Percentiles rank a stretch among this genome's conserved stretches.
Conservation (phyloP, 2,329 filamentous ascomycete species). For the Drechslerella coelobrocha region DNA sequence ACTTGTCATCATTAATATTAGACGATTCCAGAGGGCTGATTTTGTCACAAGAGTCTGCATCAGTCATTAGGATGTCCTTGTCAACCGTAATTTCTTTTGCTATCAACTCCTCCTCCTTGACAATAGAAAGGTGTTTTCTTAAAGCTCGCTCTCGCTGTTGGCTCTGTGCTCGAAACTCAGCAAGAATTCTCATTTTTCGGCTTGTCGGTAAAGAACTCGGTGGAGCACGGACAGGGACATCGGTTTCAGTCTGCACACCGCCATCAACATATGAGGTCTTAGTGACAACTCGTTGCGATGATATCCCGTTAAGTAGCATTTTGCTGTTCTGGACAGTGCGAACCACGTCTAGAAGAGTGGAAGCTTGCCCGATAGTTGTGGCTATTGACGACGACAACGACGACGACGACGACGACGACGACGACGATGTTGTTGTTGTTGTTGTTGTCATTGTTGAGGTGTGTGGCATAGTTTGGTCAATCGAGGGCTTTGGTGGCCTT, state of each 20-base stretch:
- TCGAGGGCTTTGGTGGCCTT: slow-evolving; percentile 43
- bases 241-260: slow-evolving; percentile 53
- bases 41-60: slow-evolving; percentile 3
- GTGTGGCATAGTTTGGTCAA: slow-evolving; percentile 34
- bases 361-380: slow-evolving; percentile 28
- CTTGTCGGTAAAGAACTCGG: slow-evolving; percentile 24
- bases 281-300: slow-evolving; percentile 27
- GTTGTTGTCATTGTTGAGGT: too few species aligned
- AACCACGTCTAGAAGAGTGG: slow-evolving; percentile 49
- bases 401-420: too few species aligned
- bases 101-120: slow-evolving; percentile 37
- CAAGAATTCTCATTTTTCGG: slow-evolving; percentile 47
- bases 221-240: slow-evolving; percentile 13
- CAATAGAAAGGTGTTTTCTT: slow-evolving; percentile 38
- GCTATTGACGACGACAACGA: too few species aligned
- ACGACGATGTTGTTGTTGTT: too few species aligned
- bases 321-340: slow-evolving; percentile 49
- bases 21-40: neutral
- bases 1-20: neutral
- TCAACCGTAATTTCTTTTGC: slow-evolving; percentile 15
- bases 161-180: slow-evolving; percentile 35
- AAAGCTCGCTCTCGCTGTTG: slow-evolving; percentile 28
- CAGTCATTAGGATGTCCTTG: slow-evolving; percentile 31
- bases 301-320: slow-evolving; percentile 45
- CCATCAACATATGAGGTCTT: slow-evolving; percentile 52